Conservation (phyloP, 2,329 filamentous ascomycete genomes). For the Phaeomoniella chlamydospora region DNA sequence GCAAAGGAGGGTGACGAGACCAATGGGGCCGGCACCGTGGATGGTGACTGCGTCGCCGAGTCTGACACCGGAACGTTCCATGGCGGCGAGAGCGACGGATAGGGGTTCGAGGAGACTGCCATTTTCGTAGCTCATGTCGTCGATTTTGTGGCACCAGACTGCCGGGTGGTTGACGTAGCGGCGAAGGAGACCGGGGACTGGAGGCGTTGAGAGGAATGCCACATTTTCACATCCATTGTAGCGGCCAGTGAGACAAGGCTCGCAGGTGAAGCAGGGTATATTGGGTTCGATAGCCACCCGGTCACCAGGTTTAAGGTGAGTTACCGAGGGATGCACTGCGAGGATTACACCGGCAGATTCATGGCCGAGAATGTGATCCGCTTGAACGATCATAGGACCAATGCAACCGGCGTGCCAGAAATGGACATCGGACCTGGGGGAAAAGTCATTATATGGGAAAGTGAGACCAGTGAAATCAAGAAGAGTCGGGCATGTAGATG, state of each 20-base stretch:
- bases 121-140: constrained; percentile 79
- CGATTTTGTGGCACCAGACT: constrained; percentile 92
- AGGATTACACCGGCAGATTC: constrained; percentile 73
- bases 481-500: constrained; percentile 4
- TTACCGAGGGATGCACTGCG: constrained; percentile 61
- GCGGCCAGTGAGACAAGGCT: constrained; percentile 77
- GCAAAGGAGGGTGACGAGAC: constrained; percentile 76
- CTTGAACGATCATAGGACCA: constrained; percentile 84
- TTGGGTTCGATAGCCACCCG: constrained; percentile 90
- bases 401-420: constrained; percentile 96
- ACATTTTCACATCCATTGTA: constrained; percentile 92
- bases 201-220: constrained; percentile 78
- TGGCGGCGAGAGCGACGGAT: constrained; percentile 72
- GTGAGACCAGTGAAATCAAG: not conserved
- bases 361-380: constrained; percentile 84
- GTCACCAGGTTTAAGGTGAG: constrained; percentile 65
- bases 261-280: constrained; percentile 80
- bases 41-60: constrained; percentile 80
- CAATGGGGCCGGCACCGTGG: constrained; percentile 88
- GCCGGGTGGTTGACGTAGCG: constrained; percentile 93
- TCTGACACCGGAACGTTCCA: constrained; percentile 66
- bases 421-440: constrained; percentile 69
- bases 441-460: not conserved
- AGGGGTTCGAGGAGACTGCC: constrained; percentile 84
- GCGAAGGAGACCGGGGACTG: constrained; percentile 71